These are phyloP conservation scores for Prosopis cineraria DNA, from an alignment of 306 rosid genomes.

Conservation along the genomic window DNA sequence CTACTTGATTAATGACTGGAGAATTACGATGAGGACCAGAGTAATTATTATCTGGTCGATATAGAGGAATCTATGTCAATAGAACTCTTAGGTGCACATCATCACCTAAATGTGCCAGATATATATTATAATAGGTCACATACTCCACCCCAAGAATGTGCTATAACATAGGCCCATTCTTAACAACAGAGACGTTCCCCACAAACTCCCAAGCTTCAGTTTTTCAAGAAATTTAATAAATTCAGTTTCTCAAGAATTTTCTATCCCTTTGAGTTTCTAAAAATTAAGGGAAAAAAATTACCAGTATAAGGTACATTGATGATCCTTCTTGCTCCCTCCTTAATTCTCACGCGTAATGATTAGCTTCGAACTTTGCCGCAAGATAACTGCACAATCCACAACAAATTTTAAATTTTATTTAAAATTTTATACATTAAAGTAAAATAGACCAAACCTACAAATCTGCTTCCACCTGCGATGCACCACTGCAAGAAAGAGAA, in stretches of 20 bases:
- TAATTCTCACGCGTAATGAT: conserved; percentile 69
- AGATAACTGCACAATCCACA: no score
- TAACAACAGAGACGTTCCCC: conserved; percentile 69
- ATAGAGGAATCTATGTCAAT: conserved; percentile 76
- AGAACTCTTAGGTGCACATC: no score
- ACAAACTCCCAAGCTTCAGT: conserved; percentile 59
- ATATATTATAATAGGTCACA: conserved; percentile 21
- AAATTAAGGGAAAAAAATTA: background rate
- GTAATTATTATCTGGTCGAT: conserved; percentile 58
- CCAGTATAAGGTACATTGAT: conserved; percentile 75
- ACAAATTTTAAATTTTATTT: no score
- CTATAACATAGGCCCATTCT: conserved; percentile 28
- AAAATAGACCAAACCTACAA: no score
- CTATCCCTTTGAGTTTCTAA: background rate
- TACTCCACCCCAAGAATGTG: conserved; percentile 27
- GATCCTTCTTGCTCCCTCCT: conserved; percentile 84
- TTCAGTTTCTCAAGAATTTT: background rate
- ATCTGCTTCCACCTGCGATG: no score
- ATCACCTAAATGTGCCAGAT: no score
- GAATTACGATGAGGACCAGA: conserved; percentile 79
- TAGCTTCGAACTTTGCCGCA: no score
- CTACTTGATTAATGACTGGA: no score
- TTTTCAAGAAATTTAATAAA: background rate
- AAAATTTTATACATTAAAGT: no score
- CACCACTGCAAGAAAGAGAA: no score